Evolutionary conservation across 164 flowering plant species (phyloP), one percentile per base, ranked within the genome.

Genomic region (Aristolochia californica): DNA sequence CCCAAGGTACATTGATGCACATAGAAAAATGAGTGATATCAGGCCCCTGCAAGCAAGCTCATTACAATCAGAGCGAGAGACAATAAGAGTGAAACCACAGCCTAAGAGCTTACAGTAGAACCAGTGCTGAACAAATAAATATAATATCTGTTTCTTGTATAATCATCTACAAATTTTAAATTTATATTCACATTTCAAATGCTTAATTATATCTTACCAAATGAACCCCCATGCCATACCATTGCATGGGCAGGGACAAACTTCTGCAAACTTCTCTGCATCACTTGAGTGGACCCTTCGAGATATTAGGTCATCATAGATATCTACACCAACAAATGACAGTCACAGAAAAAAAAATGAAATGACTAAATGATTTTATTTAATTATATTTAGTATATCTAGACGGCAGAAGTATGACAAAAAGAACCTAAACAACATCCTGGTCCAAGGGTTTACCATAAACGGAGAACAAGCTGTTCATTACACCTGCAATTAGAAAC

Each of bases 201-300:
- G 58, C n/a, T 13, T 23, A 4, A 44, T 40, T 44, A 5, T 58
- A 25, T 25, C 82, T 74, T 57, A 86, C 97, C 97, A 89, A 48
- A 89, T 81, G 45, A 83, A 74, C 58, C 97, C 97, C 97, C 94
- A 88, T 54, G 74, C 84, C 62, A 71, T 77, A 43, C 97, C 97
- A 74, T 74, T 83, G 63, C 97, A 88, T 47, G 88, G 87, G 67
- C 91, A 88, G 52, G 87, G 91, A 57, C 96, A 88, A 61, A 83
- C 53, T 74, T 86, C 97, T 26, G 91, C 94, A 77, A 88, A 88
- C 72, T 89, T 86, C 70, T 89, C 97, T 50, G 97, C 97, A 77
- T 89, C 95, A 66, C 94, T 89, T 1, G 95, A 76, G 65, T 83
- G 69, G 48, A 86, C 94, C 68, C 97, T 81, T 50, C 95, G 75